Conservation (phyloP, 331 rosid species). For the Telfairia occidentalis region DNA sequence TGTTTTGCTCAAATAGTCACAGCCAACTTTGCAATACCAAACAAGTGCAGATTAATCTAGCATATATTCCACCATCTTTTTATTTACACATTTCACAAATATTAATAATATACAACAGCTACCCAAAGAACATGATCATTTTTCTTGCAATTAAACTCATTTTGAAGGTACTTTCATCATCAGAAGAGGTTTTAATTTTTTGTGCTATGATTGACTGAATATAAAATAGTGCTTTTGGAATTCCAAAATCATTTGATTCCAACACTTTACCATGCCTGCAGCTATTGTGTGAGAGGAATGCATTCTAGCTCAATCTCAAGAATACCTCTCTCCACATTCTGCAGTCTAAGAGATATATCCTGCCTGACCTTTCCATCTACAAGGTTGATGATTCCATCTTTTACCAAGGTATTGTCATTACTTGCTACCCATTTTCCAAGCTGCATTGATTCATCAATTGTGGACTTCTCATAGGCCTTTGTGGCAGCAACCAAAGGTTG, state of each 20-base stretch:
- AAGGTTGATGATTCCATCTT: conserved; percentile 54
- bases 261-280: background rate
- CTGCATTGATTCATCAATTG: conserved; percentile 32
- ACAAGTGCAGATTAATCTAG: background rate
- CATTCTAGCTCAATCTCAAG: conserved; percentile 79
- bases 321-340: conserved; percentile 75
- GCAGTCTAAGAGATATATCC: conserved; percentile 55
- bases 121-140: background rate
- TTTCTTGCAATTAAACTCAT: background rate
- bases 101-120: background rate
- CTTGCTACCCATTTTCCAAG: conserved; percentile 57
- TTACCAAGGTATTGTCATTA: conserved; percentile 38
- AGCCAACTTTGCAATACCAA: background rate
- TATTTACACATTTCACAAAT: conserved; percentile 10
- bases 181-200: background rate
- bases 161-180: background rate
- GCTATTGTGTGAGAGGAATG: conserved; percentile 83
- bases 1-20: no score
- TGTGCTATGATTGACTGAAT: background rate
- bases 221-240: background rate
- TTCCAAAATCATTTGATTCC: background rate
- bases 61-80: background rate
- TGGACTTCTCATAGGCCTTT: conserved; percentile 51
- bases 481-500: conserved; percentile 76
- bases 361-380: conserved; percentile 69